Percentiles rank a stretch among this genome's conserved stretches.
phyloP scores from a whole-genome alignment of 179 eudicot species.

The Silene coronaria region DNA sequence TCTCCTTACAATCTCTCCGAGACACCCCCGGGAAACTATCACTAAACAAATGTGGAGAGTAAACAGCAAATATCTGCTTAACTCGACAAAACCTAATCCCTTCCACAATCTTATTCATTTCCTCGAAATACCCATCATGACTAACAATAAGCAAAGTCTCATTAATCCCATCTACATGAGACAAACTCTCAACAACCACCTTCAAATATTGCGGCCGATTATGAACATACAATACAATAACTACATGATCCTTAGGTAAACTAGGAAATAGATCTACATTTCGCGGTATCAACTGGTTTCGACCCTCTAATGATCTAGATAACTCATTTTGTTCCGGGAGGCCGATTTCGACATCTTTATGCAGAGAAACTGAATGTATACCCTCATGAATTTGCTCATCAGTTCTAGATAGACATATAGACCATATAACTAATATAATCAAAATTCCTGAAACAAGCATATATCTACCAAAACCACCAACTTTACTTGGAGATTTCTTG shows the following conservation, averaged over 20 bases:
- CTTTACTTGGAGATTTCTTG: slow-evolving; percentile 28
- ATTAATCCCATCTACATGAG: slow-evolving; percentile 62
- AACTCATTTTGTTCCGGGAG: slow-evolving; percentile 56
- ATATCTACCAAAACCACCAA: slow-evolving; percentile 22
- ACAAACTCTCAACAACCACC: slow-evolving; percentile 74
- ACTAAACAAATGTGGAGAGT: slow-evolving; percentile 69
- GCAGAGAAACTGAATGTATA: slow-evolving; percentile 1
- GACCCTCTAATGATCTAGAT: slow-evolving; percentile 46
- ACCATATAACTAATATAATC: slow-evolving; percentile 18
- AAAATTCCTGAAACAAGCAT: slow-evolving; percentile 16
- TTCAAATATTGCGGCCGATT: slow-evolving; percentile 80
- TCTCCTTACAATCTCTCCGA: slow-evolving; percentile 58
- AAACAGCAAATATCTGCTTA: slow-evolving; percentile 87
- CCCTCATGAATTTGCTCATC: slow-evolving; percentile 19
- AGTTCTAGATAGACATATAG: slow-evolving; percentile 21
- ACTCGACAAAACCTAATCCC: slow-evolving; percentile 75
- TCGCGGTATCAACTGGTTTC: slow-evolving; percentile 60
- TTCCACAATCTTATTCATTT: slow-evolving; percentile 82
- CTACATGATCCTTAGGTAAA: slow-evolving; percentile 54
- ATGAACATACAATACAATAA: slow-evolving; percentile 85
- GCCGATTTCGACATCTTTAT: slow-evolving; percentile 16
- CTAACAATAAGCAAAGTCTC: slow-evolving; percentile 83
- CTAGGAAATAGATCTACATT: slow-evolving; percentile 64
- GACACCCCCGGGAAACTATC: slow-evolving; percentile 77
- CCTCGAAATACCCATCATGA: slow-evolving; percentile 86